Evolutionary conservation across 352 stramenopile species (phyloP).

Genomic region (Phytophthora cajani): DNA sequence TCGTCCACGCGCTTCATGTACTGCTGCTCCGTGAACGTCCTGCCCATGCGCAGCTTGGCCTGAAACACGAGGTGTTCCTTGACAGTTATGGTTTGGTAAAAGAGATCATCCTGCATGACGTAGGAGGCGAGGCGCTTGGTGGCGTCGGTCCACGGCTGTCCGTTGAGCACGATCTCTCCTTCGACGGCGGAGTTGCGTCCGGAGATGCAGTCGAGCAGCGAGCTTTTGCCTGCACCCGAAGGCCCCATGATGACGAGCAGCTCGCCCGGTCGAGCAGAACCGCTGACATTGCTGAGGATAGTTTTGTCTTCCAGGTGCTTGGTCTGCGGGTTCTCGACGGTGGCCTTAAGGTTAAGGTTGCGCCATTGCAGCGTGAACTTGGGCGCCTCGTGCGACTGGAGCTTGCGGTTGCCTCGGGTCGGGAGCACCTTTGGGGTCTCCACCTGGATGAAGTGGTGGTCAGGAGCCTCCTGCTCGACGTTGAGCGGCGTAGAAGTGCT

Average conservation of each 20-base stretch:
- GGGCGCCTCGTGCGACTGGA: slow-evolving; percentile 11
- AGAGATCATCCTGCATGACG: slow-evolving; percentile 93
- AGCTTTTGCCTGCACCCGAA: slow-evolving; percentile 86
- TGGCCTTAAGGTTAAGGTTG: slow-evolving; percentile 37
- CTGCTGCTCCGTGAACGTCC: slow-evolving; percentile 30
- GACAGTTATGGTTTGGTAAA: slow-evolving; percentile 86
- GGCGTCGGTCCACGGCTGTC: slow-evolving; percentile 42
- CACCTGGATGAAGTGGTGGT: slow-evolving; percentile 21
- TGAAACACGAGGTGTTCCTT: slow-evolving; percentile 84
- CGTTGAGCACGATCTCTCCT: slow-evolving; percentile 63
- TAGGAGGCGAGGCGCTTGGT: slow-evolving; percentile 64
- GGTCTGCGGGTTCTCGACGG: slow-evolving; percentile 44
- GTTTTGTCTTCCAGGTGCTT: slow-evolving; percentile 50
- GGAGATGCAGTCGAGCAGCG: slow-evolving; percentile 30
- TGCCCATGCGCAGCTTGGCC: slow-evolving; percentile 71
- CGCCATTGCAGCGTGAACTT: slow-evolving; percentile 49
- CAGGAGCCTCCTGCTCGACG: not conserved
- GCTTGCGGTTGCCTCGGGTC: slow-evolving; percentile 9
- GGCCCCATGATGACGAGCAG: slow-evolving; percentile 78
- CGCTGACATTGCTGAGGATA: slow-evolving; percentile 59
- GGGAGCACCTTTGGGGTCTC: slow-evolving; percentile 15
- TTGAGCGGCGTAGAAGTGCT: slow-evolving; percentile 3
- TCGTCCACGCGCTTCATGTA: slow-evolving; percentile 41
- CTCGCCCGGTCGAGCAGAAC: slow-evolving; percentile 49
- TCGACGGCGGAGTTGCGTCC: slow-evolving; percentile 82